phyloP scores from a whole-genome alignment of 495 filamentous ascomycete genomes.

The Hypomontagnella submonticulosa region DNA sequence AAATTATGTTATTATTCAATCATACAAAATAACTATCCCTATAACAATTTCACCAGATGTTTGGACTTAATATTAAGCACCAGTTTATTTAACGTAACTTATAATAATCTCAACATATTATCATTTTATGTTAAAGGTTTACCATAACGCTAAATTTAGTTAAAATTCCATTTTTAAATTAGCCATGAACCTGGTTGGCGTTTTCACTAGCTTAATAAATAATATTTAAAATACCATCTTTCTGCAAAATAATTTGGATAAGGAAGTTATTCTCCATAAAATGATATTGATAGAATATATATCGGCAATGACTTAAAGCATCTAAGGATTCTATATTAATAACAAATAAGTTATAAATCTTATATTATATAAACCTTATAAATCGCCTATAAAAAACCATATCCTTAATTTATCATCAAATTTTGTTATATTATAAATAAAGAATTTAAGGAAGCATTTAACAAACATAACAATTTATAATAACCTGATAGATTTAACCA shows the following conservation, averaged over 20 bases:
- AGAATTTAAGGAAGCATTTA: not conserved
- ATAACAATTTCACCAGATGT: not conserved
- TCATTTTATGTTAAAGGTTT: not conserved
- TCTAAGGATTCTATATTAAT: not conserved
- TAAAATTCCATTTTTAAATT: conserved; percentile 9
- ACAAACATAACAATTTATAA: conserved; percentile 8
- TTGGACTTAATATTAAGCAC: not conserved
- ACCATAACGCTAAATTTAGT: not conserved
- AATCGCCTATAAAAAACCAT: not conserved
- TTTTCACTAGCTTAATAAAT: not conserved
- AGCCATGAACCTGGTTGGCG: not conserved
- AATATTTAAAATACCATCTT: conserved; percentile 13
- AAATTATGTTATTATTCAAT: conserved; percentile 10
- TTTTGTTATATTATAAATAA: conserved; percentile 1
- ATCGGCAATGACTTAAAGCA: not conserved
- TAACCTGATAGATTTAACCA: not conserved
- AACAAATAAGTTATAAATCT: not conserved
- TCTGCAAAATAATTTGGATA: conserved; percentile 1
- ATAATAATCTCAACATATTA: conserved; percentile 10
- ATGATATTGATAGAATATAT: not conserved
- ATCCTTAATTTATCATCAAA: not conserved
- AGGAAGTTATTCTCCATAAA: conserved; percentile 6
- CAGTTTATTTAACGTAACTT: not conserved
- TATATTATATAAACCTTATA: not conserved
- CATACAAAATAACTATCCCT: not conserved